phyloP scores from a whole-genome alignment of 2,329 filamentous ascomycete species.

The Colletotrichum theobromicola region DNA sequence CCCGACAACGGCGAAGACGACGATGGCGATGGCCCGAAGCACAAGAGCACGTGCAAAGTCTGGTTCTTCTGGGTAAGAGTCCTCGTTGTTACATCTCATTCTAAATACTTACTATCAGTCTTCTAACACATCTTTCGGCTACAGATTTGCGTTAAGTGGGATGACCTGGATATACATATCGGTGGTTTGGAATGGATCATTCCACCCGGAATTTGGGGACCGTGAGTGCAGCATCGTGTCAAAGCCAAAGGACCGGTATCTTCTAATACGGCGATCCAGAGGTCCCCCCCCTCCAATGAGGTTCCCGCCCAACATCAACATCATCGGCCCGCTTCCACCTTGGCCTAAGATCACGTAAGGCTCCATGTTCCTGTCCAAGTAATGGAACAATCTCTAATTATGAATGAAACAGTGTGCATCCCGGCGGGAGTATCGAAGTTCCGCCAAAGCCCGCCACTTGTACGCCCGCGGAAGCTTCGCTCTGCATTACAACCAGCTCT shows the following conservation, averaged over 20 bases:
- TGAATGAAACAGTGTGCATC: background rate
- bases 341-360: constrained; percentile 6
- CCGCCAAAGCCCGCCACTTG: background rate
- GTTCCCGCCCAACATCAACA: background rate
- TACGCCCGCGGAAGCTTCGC: background rate
- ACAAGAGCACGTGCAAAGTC: background rate
- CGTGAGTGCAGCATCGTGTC: background rate
- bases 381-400: background rate
- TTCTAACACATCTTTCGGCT: background rate
- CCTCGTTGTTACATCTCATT: background rate
- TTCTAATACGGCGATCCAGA: background rate
- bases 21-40: background rate
- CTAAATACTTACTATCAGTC: background rate
- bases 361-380: background rate
- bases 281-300: background rate
- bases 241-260: background rate
- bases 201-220: background rate
- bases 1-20: background rate
- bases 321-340: background rate
- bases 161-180: background rate
- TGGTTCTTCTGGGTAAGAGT: background rate
- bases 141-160: background rate
- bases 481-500: background rate
- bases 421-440: background rate
- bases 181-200: background rate